Conservation (phyloP, 495 filamentous ascomycete species). For the Cladorrhinum samala region DNA sequence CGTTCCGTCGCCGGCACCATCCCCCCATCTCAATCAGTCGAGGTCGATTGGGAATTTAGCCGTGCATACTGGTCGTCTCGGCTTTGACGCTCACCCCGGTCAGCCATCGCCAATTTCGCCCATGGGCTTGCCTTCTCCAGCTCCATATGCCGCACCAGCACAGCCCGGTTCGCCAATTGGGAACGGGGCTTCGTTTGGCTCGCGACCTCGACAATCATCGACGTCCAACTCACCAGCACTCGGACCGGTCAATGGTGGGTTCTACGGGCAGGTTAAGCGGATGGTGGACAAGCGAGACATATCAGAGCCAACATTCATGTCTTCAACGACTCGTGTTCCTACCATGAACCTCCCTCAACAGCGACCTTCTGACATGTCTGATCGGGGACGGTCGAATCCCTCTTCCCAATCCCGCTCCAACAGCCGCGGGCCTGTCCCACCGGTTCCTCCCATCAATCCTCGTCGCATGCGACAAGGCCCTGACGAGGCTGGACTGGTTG, state of each 20-base stretch:
- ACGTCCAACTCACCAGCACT: conserved; percentile 43
- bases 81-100: conserved; percentile 24
- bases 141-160: conserved; percentile 18
- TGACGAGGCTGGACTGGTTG: conserved; percentile 35
- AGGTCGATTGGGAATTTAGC: conserved; percentile 27
- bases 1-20: conserved; percentile 20
- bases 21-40: conserved; percentile 23
- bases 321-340: conserved; percentile 65
- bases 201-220: conserved; percentile 28
- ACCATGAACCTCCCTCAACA: conserved; percentile 53
- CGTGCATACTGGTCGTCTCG: conserved; percentile 24
- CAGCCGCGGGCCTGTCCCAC: conserved; percentile 40
- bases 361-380: conserved; percentile 3
- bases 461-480: conserved; percentile 54
- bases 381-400: conserved; percentile 20
- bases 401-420: conserved; percentile 38
- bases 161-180: conserved; percentile 21
- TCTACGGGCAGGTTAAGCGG: conserved; percentile 49
- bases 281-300: conserved; percentile 69
- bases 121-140: conserved; percentile 24
- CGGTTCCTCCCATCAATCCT: conserved; percentile 66
- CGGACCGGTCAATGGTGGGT: conserved; percentile 8
- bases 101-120: conserved; percentile 46
- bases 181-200: conserved; percentile 19
- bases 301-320: conserved; percentile 78